These are phyloP conservation scores for Solanum bulbocastanum DNA, from an alignment of 257 asterid genomes.

Conservation along the genomic window DNA sequence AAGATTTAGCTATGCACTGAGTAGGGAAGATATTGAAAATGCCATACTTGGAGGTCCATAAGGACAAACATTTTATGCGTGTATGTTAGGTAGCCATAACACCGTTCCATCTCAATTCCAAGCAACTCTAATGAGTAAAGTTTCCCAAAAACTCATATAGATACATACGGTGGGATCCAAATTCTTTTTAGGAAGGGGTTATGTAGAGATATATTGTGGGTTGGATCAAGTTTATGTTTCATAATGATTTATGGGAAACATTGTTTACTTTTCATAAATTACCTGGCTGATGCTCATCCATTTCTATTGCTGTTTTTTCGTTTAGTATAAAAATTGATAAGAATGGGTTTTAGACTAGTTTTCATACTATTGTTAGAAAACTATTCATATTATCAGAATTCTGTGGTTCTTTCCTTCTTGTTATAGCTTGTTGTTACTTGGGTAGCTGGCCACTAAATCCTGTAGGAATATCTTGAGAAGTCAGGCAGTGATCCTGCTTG, in stretches of 20 bases:
- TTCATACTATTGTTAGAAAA: background rate
- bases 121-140: background rate
- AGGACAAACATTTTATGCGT: background rate
- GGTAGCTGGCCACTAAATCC: background rate
- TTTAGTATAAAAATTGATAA: background rate
- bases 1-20: constrained; percentile 87
- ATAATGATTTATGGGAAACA: background rate
- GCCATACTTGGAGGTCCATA: constrained; percentile 97
- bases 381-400: background rate
- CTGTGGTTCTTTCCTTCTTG: background rate
- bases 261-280: background rate
- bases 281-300: background rate
- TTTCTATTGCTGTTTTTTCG: background rate
- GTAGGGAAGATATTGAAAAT: constrained; percentile 95
- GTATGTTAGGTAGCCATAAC: background rate
- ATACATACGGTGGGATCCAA: background rate
- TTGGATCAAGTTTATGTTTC: background rate
- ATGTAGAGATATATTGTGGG: background rate
- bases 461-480: background rate
- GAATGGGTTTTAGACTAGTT: background rate
- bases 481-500: background rate
- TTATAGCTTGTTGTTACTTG: background rate
- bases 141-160: background rate
- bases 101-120: background rate
- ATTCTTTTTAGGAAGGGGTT: background rate